phyloP scores from a whole-genome alignment of 108 stramenopile genomes.

The Nitzschia putrida region DNA sequence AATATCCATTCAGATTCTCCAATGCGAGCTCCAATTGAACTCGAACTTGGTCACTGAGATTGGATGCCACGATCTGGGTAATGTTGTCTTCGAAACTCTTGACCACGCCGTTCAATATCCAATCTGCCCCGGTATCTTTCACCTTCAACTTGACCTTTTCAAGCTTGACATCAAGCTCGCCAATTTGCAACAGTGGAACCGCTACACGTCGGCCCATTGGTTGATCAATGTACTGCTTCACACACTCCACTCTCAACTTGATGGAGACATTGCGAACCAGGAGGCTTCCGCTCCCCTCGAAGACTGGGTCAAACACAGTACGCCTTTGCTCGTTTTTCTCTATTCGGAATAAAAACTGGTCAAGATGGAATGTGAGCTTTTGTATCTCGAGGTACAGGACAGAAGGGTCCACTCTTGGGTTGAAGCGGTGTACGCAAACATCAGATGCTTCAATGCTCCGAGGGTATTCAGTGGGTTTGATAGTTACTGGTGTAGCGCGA shows the following conservation, averaged over 20 bases:
- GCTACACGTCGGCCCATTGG: constrained; percentile 21
- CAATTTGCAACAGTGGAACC: constrained; percentile 63
- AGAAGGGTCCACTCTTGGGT: constrained; percentile 75
- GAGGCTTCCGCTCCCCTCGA: constrained; percentile 71
- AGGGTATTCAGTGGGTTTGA: constrained; percentile 3
- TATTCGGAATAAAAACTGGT: constrained; percentile 77
- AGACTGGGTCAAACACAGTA: constrained; percentile 83
- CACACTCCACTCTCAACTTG: constrained; percentile 70
- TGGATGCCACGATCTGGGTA: constrained; percentile 64
- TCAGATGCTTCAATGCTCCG: constrained; percentile 10
- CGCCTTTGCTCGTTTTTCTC: constrained; percentile 56
- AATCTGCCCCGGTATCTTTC: constrained; percentile 71
- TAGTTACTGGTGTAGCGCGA: background rate
- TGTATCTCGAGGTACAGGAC: constrained; percentile 77
- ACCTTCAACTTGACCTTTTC: constrained; percentile 66
- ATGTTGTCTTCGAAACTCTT: constrained; percentile 71
- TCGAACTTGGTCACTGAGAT: constrained; percentile 70
- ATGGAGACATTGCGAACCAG: constrained; percentile 74
- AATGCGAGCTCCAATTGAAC: constrained; percentile 58
- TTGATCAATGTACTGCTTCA: constrained; percentile 54
- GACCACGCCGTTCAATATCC: constrained; percentile 77
- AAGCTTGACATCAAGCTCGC: constrained; percentile 60
- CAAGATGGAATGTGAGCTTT: constrained; percentile 67
- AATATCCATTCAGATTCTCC: constrained; percentile 72
- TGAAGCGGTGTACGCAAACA: constrained; percentile 43